Evolutionary conservation across 768 basidiomycete species (phyloP).

Genomic region (Phaeotremella skinneri): DNA sequence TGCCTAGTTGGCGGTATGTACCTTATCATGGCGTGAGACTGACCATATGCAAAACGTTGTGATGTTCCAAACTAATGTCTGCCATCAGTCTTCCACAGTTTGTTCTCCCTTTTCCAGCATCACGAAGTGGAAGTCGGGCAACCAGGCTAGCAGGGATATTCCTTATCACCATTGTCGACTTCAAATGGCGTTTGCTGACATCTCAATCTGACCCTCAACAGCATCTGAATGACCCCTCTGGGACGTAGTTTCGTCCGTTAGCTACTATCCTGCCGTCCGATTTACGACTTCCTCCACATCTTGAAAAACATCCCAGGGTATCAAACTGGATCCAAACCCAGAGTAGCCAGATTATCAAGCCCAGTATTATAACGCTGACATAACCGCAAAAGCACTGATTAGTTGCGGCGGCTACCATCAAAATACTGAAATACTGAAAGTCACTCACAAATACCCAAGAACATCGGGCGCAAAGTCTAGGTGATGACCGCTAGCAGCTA

Average conservation of each 20-base stretch:
- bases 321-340: conserved; percentile 10
- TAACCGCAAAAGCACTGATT: neutral
- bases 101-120: no score
- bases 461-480: conserved; percentile 19
- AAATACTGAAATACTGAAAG: neutral
- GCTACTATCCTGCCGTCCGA: neutral
- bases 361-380: conserved; percentile 23
- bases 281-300: neutral
- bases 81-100: no score
- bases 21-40: neutral
- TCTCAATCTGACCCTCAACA: neutral
- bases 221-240: neutral
- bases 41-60: neutral
- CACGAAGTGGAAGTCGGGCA: no score
- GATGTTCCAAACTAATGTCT: neutral
- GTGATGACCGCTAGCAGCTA: neutral
- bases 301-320: neutral
- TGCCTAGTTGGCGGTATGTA: neutral
- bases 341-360: conserved; percentile 17
- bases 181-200: no score
- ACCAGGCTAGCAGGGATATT: no score
- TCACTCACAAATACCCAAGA: conserved; percentile 28
- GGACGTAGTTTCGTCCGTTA: neutral
- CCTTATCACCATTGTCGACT: no score
- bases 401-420: neutral